Conservation (phyloP, 2,329 filamentous ascomycete genomes). For the Microascus cirrosus region DNA sequence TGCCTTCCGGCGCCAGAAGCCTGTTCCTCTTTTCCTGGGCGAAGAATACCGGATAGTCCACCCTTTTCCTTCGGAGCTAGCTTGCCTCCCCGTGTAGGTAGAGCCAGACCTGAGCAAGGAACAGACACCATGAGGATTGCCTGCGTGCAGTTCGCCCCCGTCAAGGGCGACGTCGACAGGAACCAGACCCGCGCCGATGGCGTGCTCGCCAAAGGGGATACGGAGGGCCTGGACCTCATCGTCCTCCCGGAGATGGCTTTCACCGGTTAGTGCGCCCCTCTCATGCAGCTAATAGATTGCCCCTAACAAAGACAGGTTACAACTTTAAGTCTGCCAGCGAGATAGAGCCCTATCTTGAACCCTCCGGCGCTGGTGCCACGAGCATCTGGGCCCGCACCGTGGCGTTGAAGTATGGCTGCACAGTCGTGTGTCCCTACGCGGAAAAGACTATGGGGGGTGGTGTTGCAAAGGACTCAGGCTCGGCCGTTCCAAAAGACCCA, state of each 20-base stretch:
- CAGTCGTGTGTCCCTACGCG: conserved; percentile 57
- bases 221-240: conserved; percentile 44
- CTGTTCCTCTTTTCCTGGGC: no score
- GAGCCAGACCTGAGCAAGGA: no score
- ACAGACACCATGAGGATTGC: conserved; percentile 46
- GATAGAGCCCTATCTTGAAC: conserved; percentile 54
- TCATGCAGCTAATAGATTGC: no score
- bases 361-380: conserved; percentile 45
- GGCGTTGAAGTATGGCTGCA: conserved; percentile 47
- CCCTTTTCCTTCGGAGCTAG: no score
- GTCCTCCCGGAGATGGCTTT: conserved; percentile 61
- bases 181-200: conserved; percentile 60
- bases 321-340: conserved; percentile 54
- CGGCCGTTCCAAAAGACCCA: conserved; percentile 22
- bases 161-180: conserved; percentile 56
- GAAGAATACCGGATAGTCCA: no score
- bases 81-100: no score
- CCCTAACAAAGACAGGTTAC: conserved; percentile 36
- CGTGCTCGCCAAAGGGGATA: conserved; percentile 37
- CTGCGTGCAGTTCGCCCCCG: conserved; percentile 61
- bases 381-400: conserved; percentile 54
- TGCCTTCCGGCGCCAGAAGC: no score
- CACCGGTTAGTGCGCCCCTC: conserved; percentile 2
- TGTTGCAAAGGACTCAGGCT: not conserved
- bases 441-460: conserved; percentile 30